Percentiles rank a stretch among this genome's conserved stretches.
Evolutionary conservation across 257 asterid species (phyloP).

Genomic region (Solanum infundibuliforme): DNA sequence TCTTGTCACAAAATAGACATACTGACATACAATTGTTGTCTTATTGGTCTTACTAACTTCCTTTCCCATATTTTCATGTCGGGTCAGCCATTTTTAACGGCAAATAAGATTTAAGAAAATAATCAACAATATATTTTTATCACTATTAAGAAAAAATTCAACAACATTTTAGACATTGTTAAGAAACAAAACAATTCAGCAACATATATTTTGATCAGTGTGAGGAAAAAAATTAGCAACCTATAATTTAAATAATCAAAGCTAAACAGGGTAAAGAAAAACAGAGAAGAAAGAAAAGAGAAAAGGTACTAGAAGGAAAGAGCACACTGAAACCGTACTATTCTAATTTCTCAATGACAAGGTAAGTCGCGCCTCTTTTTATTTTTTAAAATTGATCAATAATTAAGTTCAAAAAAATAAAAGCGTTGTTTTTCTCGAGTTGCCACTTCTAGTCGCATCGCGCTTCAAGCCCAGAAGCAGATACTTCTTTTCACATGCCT

Average conservation of each 20-base stretch:
- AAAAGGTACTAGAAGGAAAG: not conserved
- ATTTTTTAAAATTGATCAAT: not conserved
- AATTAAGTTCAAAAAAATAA: no score
- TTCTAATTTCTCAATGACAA: not conserved
- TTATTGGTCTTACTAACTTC: not conserved
- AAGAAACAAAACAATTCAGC: not conserved
- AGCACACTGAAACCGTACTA: not conserved
- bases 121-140: not conserved
- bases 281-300: not conserved
- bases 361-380: not conserved
- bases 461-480: not conserved
- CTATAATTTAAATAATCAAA: not conserved
- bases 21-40: not conserved
- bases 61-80: not conserved
- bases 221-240: not conserved
- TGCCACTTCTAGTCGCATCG: not conserved
- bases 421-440: not conserved
- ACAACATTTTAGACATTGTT: not conserved
- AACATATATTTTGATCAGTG: not conserved
- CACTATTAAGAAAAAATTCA: not conserved
- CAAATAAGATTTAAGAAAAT: not conserved
- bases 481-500: not conserved
- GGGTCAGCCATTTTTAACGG: not conserved
- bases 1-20: not conserved
- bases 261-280: not conserved